Evolutionary conservation across 345 rosid genomes (phyloP).

Genomic region (Salix exigua): DNA sequence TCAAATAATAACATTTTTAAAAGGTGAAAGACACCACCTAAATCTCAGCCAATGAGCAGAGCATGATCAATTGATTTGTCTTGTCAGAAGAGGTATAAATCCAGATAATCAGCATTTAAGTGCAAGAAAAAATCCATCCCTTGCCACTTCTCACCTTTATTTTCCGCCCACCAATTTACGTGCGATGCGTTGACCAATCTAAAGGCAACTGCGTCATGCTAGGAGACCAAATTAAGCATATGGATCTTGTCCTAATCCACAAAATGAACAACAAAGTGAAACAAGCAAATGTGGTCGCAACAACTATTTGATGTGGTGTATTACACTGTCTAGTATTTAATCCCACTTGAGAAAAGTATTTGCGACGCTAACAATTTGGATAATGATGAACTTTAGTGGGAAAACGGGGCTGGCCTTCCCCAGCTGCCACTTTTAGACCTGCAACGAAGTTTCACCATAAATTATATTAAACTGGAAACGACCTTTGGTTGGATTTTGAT

Average conservation of each 20-base stretch:
- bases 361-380: not conserved
- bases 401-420: not conserved
- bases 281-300: not conserved
- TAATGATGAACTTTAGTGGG: not conserved
- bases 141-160: not conserved
- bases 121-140: no score
- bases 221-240: not conserved
- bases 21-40: no score
- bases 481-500: not conserved
- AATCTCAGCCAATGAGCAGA: no score
- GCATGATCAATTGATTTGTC: no score
- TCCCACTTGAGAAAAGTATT: not conserved
- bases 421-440: not conserved
- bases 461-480: not conserved
- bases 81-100: conserved; percentile 10
- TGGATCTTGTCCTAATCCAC: not conserved
- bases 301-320: not conserved
- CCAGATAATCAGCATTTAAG: not conserved
- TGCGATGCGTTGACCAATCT: conserved; percentile 4
- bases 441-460: not conserved
- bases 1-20: no score
- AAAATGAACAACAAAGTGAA: not conserved
- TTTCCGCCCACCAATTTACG: not conserved
- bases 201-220: not conserved
- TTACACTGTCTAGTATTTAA: not conserved